A percentile compares a stretch with the other conserved stretches of the same genome.
Evolutionary conservation across 192 early-diverging fungal species (phyloP).

Genomic region (Dissophora ornata): DNA sequence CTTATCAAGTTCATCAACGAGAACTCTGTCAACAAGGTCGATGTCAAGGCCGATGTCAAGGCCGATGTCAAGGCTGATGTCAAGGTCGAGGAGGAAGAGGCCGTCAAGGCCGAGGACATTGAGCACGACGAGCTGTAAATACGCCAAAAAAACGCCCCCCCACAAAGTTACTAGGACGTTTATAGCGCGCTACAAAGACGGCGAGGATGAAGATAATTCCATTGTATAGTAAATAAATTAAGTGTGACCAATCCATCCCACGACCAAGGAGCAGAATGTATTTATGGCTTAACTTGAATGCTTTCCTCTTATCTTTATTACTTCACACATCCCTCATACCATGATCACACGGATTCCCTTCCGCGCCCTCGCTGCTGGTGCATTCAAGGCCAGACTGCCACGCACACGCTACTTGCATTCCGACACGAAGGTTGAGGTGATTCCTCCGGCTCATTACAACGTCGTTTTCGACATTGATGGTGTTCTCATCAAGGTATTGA

Average conservation of each 20-base stretch:
- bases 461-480: constrained; percentile 88
- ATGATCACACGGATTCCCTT: constrained; percentile 27
- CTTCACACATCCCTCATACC: background rate
- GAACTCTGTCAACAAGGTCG: constrained; percentile 71
- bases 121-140: constrained; percentile 57
- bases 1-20: constrained; percentile 83
- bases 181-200: too few species aligned
- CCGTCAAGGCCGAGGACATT: constrained; percentile 45
- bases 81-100: constrained; percentile 27
- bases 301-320: background rate
- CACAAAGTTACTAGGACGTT: background rate
- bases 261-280: too few species aligned
- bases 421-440: background rate
- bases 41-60: constrained; percentile 34
- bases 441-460: constrained; percentile 45
- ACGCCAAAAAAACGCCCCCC: too few species aligned
- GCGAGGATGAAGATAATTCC: background rate
- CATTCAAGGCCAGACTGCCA: background rate
- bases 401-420: background rate
- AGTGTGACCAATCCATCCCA: background rate
- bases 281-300: too few species aligned
- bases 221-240: background rate
- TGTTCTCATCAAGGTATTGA: constrained; percentile 83
- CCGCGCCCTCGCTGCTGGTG: constrained; percentile 4
- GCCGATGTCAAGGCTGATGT: constrained; percentile 35